Percentiles rank a stretch among this genome's conserved stretches.
Evolutionary conservation across 768 basidiomycete genomes (phyloP).

Genomic region (Trichaptum fuscoviolaceum): DNA sequence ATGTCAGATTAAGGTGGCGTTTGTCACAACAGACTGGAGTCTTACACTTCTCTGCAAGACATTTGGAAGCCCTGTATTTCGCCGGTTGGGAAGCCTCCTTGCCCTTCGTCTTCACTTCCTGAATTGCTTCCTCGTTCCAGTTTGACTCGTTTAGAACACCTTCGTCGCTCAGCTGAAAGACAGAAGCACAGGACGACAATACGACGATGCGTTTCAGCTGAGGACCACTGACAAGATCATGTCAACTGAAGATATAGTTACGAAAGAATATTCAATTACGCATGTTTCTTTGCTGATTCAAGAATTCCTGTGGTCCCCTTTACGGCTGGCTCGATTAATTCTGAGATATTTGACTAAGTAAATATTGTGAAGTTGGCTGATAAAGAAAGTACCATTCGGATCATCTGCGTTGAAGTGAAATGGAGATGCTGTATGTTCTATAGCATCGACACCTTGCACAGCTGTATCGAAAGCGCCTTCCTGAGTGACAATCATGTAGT

Average conservation of each 20-base stretch:
- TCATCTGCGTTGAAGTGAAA: slow-evolving; percentile 41
- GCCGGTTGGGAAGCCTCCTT: slow-evolving; percentile 29
- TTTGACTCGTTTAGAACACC: slow-evolving; percentile 41
- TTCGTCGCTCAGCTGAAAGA: slow-evolving; percentile 25
- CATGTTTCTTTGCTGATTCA: slow-evolving; percentile 49
- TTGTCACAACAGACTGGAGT: not conserved
- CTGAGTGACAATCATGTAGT: too few species aligned
- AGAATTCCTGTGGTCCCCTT: slow-evolving; percentile 63
- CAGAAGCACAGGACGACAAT: slow-evolving; percentile 55
- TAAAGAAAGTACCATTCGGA: slow-evolving; percentile 27
- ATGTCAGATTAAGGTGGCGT: not conserved
- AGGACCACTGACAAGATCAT: slow-evolving; percentile 17
- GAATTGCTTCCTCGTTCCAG: slow-evolving; percentile 54
- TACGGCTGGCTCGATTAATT: slow-evolving; percentile 66
- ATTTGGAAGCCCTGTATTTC: slow-evolving; percentile 61
- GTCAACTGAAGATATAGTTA: not conserved
- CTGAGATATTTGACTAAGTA: slow-evolving; percentile 23
- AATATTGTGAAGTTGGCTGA: not conserved
- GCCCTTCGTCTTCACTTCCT: slow-evolving; percentile 44
- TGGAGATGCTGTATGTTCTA: slow-evolving; percentile 68
- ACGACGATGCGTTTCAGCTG: slow-evolving; percentile 63
- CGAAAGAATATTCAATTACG: slow-evolving; percentile 25
- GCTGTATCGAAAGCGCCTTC: slow-evolving; percentile 74
- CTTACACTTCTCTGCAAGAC: slow-evolving; percentile 54
- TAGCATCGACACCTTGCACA: slow-evolving; percentile 68